Conservation (phyloP, 2,329 filamentous ascomycete genomes). For the Verticillium longisporum region DNA sequence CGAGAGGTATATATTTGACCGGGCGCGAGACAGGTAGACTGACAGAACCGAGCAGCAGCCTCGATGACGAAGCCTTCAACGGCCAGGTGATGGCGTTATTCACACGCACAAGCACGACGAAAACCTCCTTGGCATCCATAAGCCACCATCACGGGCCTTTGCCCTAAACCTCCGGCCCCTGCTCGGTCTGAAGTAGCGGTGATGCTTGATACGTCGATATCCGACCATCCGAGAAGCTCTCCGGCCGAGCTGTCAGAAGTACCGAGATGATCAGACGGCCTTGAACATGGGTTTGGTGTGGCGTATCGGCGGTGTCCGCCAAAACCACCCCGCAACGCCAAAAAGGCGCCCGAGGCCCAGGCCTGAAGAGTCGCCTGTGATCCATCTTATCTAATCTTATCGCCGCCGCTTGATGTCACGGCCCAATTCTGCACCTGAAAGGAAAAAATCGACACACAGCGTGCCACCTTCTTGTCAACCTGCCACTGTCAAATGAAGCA, state of each 20-base stretch:
- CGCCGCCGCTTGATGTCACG: constrained; percentile 1
- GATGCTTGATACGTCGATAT: background rate
- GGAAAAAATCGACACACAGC: constrained; percentile 1
- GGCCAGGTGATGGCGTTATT: no score
- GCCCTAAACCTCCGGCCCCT: background rate
- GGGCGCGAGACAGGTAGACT: no score
- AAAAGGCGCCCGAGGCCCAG: background rate
- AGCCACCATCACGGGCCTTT: background rate
- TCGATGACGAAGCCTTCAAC: no score
- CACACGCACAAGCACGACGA: no score
- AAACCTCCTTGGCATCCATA: background rate
- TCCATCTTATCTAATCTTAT: constrained; percentile 1
- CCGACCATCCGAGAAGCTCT: background rate
- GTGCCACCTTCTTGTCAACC: background rate
- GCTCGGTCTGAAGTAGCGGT: background rate
- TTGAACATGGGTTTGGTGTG: background rate
- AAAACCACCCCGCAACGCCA: background rate
- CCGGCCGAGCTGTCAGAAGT: background rate
- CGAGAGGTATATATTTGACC: no score
- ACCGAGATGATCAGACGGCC: background rate
- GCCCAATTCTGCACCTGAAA: constrained; percentile 2
- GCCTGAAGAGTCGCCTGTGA: background rate
- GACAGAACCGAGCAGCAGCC: no score
- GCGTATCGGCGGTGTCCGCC: background rate
- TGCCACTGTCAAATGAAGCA: background rate